Percentiles rank a stretch among this genome's conserved stretches.
These are phyloP conservation scores for Cyberlindnera maritima DNA, from an alignment of 805 yeast species.

Conservation along the genomic window DNA sequence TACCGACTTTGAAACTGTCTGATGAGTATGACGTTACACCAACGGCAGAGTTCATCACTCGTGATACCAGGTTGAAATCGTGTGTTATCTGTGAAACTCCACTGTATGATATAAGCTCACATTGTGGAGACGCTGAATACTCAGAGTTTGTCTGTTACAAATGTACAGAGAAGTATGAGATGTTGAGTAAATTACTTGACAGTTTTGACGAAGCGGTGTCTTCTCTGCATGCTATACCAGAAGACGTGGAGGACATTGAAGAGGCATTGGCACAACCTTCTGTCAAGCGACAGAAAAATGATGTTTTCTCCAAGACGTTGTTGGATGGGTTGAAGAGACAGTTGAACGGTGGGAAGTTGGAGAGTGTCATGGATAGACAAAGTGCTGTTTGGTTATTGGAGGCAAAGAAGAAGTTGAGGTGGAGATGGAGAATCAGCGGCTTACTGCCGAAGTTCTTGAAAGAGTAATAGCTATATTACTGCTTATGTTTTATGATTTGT, in stretches of 20 bases:
- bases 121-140: slow-evolving; percentile 22
- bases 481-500: neutral
- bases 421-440: slow-evolving; percentile 52
- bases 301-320: slow-evolving; percentile 32
- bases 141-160: slow-evolving; percentile 60
- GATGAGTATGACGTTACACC: slow-evolving; percentile 12
- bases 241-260: slow-evolving; percentile 23
- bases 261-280: slow-evolving; percentile 16
- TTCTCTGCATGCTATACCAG: slow-evolving; percentile 14
- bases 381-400: slow-evolving; percentile 33
- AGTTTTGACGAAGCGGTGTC: slow-evolving; percentile 34
- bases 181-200: slow-evolving; percentile 39
- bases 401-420: slow-evolving; percentile 41
- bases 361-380: slow-evolving; percentile 17
- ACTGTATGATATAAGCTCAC: slow-evolving; percentile 55
- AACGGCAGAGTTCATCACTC: slow-evolving; percentile 11
- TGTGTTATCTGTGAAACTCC: slow-evolving; percentile 75
- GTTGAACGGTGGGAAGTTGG: slow-evolving; percentile 6
- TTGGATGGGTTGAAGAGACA: slow-evolving; percentile 33
- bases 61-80: slow-evolving; percentile 28
- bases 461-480: neutral
- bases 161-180: slow-evolving; percentile 58
- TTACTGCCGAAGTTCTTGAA: slow-evolving; percentile 36
- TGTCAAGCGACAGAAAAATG: slow-evolving; percentile 10
- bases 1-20: slow-evolving; percentile 18